Evolutionary conservation across 1,139 yeast species (phyloP).

Genomic region (Arxiozyma bovina): DNA sequence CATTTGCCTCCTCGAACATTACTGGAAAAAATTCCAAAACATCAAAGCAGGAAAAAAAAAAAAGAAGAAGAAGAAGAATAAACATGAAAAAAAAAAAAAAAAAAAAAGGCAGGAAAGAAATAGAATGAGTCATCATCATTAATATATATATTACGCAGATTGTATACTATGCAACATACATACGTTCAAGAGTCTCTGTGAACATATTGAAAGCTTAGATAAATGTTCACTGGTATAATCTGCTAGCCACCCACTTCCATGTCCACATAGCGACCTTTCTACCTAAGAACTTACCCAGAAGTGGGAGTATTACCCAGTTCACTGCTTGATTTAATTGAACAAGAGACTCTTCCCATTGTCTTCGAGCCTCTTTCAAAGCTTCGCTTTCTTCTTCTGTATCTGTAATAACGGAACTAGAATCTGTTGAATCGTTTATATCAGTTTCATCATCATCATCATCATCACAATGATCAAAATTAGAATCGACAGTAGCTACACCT

Average conservation of each 20-base stretch:
- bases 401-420: conserved; percentile 1
- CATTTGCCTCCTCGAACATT: neutral
- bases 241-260: conserved; percentile 30
- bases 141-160: too few species aligned
- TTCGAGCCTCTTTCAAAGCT: conserved; percentile 37
- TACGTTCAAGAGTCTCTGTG: neutral
- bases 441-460: neutral
- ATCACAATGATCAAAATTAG: neutral
- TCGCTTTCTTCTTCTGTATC: conserved; percentile 1
- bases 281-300: conserved; percentile 53
- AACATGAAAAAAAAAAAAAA: too few species aligned
- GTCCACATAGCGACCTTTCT: conserved; percentile 39
- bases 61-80: too few species aligned
- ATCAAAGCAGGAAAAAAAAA: too few species aligned
- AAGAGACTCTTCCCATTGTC: conserved; percentile 60
- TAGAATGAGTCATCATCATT: neutral
- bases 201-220: neutral
- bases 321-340: conserved; percentile 45
- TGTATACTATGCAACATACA: neutral
- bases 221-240: neutral
- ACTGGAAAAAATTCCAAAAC: neutral
- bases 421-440: conserved; percentile 3
- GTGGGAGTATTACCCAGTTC: conserved; percentile 47
- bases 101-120: neutral
- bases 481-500: neutral